These are phyloP conservation scores for Fistulinella staudtii DNA, from an alignment of 1,284 basidiomycete genomes.

Conservation along the genomic window DNA sequence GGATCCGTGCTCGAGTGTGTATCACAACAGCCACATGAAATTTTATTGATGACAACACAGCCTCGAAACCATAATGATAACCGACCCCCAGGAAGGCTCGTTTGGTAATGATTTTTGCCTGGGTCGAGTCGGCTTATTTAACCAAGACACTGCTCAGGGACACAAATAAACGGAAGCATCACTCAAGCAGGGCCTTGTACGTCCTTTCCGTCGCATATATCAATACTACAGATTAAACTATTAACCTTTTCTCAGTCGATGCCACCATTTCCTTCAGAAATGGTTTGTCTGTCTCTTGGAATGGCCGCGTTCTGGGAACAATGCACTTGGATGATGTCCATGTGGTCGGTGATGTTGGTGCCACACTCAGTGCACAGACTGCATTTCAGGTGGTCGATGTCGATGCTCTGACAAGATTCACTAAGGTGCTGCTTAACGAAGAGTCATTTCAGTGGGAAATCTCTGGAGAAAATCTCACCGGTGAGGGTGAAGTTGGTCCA, in stretches of 20 bases:
- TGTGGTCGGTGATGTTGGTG: constrained; percentile 60
- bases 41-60: no score
- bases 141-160: constrained; percentile 35
- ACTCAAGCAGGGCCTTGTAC: constrained; percentile 73
- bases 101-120: constrained; percentile 43
- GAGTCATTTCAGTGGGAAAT: constrained; percentile 76
- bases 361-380: constrained; percentile 52
- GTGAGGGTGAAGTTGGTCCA: constrained; percentile 29
- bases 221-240: constrained; percentile 1
- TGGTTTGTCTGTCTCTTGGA: constrained; percentile 65
- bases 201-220: constrained; percentile 19
- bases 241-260: constrained; percentile 47
- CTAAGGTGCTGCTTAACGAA: constrained; percentile 60
- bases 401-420: constrained; percentile 61
- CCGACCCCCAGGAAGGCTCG: constrained; percentile 49
- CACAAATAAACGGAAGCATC: constrained; percentile 61
- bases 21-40: no score
- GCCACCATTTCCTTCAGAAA: constrained; percentile 64
- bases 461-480: constrained; percentile 61
- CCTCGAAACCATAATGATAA: constrained; percentile 57
- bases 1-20: constrained; percentile 54
- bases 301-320: constrained; percentile 54
- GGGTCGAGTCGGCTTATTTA: background rate
- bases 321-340: constrained; percentile 62
- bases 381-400: constrained; percentile 62